Conservation (phyloP, 1,139 yeast species). For the Blastobotrys proliferans region DNA sequence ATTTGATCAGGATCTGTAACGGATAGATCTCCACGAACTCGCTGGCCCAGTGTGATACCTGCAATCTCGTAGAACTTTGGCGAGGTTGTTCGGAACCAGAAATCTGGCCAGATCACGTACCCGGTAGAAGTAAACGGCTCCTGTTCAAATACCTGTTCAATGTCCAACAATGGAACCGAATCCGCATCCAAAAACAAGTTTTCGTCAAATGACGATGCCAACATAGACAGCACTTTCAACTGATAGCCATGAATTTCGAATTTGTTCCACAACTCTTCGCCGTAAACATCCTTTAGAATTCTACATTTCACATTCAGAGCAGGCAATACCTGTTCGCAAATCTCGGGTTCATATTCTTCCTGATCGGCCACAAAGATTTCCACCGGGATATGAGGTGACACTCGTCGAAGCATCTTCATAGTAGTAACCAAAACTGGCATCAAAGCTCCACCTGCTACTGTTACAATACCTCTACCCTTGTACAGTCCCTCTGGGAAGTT, state of each 20-base stretch:
- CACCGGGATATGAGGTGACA: slow-evolving; percentile 65
- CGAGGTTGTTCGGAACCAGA: slow-evolving; percentile 70
- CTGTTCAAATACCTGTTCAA: slow-evolving; percentile 51
- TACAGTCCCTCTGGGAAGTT: slow-evolving; percentile 35
- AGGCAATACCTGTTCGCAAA: slow-evolving; percentile 64
- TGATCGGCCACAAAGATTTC: slow-evolving; percentile 70
- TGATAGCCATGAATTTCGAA: slow-evolving; percentile 69
- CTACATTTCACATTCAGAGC: slow-evolving; percentile 62
- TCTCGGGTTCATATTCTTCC: slow-evolving; percentile 64
- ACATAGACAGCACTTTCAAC: slow-evolving; percentile 69
- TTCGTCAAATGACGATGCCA: slow-evolving; percentile 73
- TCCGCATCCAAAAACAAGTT: slow-evolving; percentile 77
- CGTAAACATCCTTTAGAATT: slow-evolving; percentile 52
- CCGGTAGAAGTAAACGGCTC: slow-evolving; percentile 55
- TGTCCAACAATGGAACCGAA: slow-evolving; percentile 57
- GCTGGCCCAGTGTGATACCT: slow-evolving; percentile 42
- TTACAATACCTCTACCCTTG: slow-evolving; percentile 68
- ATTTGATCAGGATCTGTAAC: slow-evolving; percentile 33
- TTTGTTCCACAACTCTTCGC: slow-evolving; percentile 40
- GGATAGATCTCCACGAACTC: slow-evolving; percentile 40
- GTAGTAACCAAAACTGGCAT: slow-evolving; percentile 69
- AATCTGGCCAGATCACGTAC: slow-evolving; percentile 77
- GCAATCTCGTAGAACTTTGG: slow-evolving; percentile 68
- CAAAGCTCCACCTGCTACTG: slow-evolving; percentile 77
- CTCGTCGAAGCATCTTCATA: slow-evolving; percentile 57